These are phyloP conservation scores for Atkinsonella hypoxylon DNA, from an alignment of 2,329 filamentous ascomycete genomes.

Conservation along the genomic window DNA sequence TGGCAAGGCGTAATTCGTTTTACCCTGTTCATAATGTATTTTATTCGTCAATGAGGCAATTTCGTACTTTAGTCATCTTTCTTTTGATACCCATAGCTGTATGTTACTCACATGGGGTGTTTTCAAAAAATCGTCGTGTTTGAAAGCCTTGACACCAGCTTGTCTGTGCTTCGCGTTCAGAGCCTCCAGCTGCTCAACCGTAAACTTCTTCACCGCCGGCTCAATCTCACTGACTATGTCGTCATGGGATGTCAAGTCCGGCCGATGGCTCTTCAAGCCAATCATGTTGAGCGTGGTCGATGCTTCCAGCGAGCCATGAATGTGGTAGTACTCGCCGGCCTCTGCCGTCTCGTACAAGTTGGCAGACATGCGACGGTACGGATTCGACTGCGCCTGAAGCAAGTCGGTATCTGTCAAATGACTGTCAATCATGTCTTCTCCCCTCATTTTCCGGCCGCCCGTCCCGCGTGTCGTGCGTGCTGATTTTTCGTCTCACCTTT, in stretches of 20 bases:
- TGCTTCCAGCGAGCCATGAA: constrained; percentile 63
- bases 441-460: too few relatives aligned
- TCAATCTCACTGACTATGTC: constrained; percentile 49
- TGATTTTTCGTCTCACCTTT: constrained; percentile 3
- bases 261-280: constrained; percentile 48
- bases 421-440: background rate
- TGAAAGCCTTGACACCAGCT: constrained; percentile 48
- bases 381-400: constrained; percentile 55
- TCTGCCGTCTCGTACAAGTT: constrained; percentile 59
- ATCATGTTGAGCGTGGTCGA: constrained; percentile 59
- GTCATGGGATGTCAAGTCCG: constrained; percentile 48
- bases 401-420: constrained; percentile 56
- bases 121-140: constrained; percentile 44
- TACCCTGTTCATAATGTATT: constrained; percentile 36
- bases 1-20: constrained; percentile 25
- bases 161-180: constrained; percentile 44
- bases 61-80: too few relatives aligned
- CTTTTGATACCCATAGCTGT: too few relatives aligned
- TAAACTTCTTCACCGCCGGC: constrained; percentile 41
- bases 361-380: constrained; percentile 60
- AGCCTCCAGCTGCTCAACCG: constrained; percentile 41
- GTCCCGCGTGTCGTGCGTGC: background rate
- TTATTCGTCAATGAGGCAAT: too few relatives aligned
- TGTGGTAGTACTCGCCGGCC: constrained; percentile 59
- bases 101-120: constrained; percentile 29